phyloP scores from a whole-genome alignment of 768 basidiomycete genomes.

The Boletus eberwhitei region DNA sequence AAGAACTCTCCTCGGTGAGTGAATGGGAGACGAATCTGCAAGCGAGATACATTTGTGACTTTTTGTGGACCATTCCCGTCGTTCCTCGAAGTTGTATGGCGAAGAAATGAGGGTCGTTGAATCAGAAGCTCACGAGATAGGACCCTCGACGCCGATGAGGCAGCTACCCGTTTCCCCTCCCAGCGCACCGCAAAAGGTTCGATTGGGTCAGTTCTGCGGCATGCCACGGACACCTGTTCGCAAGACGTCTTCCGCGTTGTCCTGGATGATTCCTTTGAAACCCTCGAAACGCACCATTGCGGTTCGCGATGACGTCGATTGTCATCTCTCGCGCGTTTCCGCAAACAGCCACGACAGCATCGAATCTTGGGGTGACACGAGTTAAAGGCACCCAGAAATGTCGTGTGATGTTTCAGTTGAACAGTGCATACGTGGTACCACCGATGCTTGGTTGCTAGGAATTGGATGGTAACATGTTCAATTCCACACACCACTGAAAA shows the following conservation, averaged over 20 bases:
- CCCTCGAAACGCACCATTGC: conserved; percentile 5
- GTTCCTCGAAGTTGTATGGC: conserved; percentile 9
- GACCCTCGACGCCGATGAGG: conserved; percentile 22
- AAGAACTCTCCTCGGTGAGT: conserved; percentile 18
- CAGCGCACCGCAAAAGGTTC: conserved; percentile 25
- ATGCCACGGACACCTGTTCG: conserved; percentile 9
- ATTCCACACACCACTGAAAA: background rate
- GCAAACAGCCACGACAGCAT: conserved; percentile 32
- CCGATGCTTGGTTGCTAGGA: background rate
- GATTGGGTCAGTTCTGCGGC: conserved; percentile 13
- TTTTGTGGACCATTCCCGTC: background rate
- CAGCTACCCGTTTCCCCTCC: conserved; percentile 20
- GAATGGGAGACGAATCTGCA: background rate
- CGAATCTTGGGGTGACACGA: conserved; percentile 35
- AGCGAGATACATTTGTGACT: conserved; percentile 2
- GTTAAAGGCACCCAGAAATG: background rate
- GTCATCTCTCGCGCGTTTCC: conserved; percentile 6
- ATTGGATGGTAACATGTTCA: background rate
- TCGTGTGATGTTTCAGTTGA: conserved; percentile 11
- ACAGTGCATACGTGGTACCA: conserved; percentile 6
- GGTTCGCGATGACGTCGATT: conserved; percentile 3
- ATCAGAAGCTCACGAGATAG: background rate
- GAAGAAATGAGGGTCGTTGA: background rate
- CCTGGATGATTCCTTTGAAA: conserved; percentile 27
- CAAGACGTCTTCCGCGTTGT: conserved; percentile 22